These are phyloP conservation scores for Plasmodium malariae DNA, from an alignment of 169 alveolate genomes.

Conservation along the genomic window DNA sequence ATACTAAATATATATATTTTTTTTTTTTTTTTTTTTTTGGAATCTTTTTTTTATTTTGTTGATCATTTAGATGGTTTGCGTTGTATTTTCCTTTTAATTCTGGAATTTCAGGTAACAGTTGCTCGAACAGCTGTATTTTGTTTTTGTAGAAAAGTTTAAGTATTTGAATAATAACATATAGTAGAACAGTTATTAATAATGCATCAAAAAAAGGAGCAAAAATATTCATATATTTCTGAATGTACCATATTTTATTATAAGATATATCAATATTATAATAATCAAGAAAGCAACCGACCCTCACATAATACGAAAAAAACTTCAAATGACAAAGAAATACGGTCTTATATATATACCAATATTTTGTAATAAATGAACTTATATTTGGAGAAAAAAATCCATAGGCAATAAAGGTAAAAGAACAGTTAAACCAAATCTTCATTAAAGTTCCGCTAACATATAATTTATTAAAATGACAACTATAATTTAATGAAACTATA, in stretches of 20 bases:
- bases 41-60: not conserved
- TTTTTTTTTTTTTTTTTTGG: slow-evolving; percentile 6
- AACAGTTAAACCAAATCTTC: slow-evolving; percentile 70
- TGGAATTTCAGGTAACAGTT: slow-evolving; percentile 36
- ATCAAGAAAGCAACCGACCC: slow-evolving; percentile 52
- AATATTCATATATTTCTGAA: slow-evolving; percentile 59
- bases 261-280: slow-evolving; percentile 22
- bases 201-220: slow-evolving; percentile 40
- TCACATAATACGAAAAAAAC: slow-evolving; percentile 27
- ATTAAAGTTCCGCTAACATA: slow-evolving; percentile 66
- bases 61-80: not conserved
- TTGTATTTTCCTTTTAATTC: slow-evolving; percentile 27
- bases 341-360: slow-evolving; percentile 40
- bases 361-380: slow-evolving; percentile 53
- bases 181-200: slow-evolving; percentile 40
- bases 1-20: slow-evolving; percentile 18
- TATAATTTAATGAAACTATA: slow-evolving; percentile 52
- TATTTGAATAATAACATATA: slow-evolving; percentile 31
- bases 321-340: slow-evolving; percentile 52
- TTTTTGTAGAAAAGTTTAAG: slow-evolving; percentile 18
- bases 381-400: slow-evolving; percentile 51
- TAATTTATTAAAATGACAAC: slow-evolving; percentile 45
- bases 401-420: slow-evolving; percentile 57
- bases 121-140: slow-evolving; percentile 30
- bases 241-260: slow-evolving; percentile 67